These are phyloP conservation scores for Pseudogymnoascus sp. DNA, from an alignment of 2,329 filamentous ascomycete species.

Conservation along the genomic window DNA sequence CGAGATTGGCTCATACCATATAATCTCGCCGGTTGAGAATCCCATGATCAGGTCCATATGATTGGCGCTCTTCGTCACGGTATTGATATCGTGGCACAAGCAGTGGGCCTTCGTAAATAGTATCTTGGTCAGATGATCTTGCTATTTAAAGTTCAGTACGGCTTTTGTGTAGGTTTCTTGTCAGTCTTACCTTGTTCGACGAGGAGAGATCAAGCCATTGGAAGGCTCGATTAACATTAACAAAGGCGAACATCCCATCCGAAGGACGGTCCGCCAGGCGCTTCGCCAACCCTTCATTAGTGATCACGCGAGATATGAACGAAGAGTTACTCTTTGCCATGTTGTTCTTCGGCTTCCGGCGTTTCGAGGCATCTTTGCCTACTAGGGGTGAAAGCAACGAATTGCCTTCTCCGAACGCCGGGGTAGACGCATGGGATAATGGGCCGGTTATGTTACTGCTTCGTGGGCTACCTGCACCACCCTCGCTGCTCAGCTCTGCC, in stretches of 20 bases:
- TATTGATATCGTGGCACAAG: constrained; percentile 87
- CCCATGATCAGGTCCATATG: constrained; percentile 92
- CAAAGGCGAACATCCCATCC: constrained; percentile 82
- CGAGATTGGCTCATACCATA: constrained; percentile 96
- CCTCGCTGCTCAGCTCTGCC: constrained; percentile 49
- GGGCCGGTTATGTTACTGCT: constrained; percentile 33
- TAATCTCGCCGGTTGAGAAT: constrained; percentile 91
- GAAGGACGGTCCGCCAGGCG: constrained; percentile 67
- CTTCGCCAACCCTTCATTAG: constrained; percentile 72
- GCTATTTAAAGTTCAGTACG: not conserved
- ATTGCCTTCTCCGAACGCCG: constrained; percentile 82
- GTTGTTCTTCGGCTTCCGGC: constrained; percentile 92
- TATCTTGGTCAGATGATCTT: constrained; percentile 86
- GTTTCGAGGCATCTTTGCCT: constrained; percentile 67
- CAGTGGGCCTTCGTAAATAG: constrained; percentile 95
- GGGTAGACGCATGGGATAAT: constrained; percentile 33
- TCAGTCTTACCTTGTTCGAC: constrained; percentile 47
- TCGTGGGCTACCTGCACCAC: constrained; percentile 43
- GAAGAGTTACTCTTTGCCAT: constrained; percentile 98
- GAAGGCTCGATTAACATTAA: constrained; percentile 89
- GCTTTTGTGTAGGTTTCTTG: not conserved
- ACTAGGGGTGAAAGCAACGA: constrained; percentile 55
- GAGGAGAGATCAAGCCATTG: constrained; percentile 92
- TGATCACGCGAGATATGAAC: constrained; percentile 93
- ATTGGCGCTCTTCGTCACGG: constrained; percentile 63